These are phyloP conservation scores for Phalaenopsis aphrodite DNA, from an alignment of 106 monocot species.

Conservation along the genomic window DNA sequence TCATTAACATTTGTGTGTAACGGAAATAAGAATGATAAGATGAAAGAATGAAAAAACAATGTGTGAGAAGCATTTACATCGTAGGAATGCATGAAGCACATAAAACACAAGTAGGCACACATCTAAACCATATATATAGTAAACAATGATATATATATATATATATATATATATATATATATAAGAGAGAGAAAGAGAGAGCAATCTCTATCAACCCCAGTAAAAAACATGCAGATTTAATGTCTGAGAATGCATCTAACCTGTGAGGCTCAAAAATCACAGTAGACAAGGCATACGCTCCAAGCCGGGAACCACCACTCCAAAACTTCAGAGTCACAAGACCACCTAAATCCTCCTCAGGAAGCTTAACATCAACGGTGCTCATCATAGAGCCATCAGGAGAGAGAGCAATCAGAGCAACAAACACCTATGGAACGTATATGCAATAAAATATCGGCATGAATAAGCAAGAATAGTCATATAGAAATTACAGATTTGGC, in stretches of 20 bases:
- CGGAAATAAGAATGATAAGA: too few relatives aligned
- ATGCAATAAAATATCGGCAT: neutral
- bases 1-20: too few relatives aligned
- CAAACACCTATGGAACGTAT: constrained; percentile 43
- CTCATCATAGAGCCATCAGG: constrained; percentile 70
- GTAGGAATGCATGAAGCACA: too few relatives aligned
- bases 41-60: too few relatives aligned
- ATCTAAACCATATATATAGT: too few relatives aligned
- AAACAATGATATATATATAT: too few relatives aligned
- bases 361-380: constrained; percentile 84
- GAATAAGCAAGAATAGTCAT: neutral
- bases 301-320: constrained; percentile 33
- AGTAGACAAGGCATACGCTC: constrained; percentile 64
- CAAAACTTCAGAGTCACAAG: constrained; percentile 80
- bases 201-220: neutral
- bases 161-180: too few relatives aligned
- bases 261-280: constrained; percentile 97
- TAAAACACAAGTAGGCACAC: too few relatives aligned
- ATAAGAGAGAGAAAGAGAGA: too few relatives aligned
- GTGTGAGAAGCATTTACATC: too few relatives aligned
- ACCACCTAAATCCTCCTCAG: constrained; percentile 77
- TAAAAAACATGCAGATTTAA: neutral
- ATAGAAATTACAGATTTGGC: neutral
- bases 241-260: constrained; percentile 19
- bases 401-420: constrained; percentile 58